A percentile compares a stretch with the other conserved stretches of the same genome.
Conservation (phyloP, 768 basidiomycete species). For the Hypholoma fasciculare region DNA sequence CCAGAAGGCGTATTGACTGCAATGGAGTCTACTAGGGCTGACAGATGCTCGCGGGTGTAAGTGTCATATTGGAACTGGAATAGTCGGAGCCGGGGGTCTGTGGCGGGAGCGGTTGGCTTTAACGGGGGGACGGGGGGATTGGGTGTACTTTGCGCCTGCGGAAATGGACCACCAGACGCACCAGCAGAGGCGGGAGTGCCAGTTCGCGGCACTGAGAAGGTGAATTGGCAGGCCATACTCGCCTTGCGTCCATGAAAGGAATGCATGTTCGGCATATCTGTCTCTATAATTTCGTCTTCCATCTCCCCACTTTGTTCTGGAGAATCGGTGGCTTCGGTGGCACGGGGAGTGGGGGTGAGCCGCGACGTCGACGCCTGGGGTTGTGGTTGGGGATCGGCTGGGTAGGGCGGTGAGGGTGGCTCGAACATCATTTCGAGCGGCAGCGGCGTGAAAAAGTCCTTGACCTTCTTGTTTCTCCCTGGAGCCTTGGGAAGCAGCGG, state of each 20-base stretch:
- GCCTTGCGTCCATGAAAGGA: conserved; percentile 46
- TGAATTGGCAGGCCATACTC: conserved; percentile 63
- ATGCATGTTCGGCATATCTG: conserved; percentile 49
- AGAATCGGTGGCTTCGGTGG: not conserved
- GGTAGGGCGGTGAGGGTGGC: conserved; percentile 78
- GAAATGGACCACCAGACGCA: conserved; percentile 27
- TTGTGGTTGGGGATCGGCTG: conserved; percentile 9
- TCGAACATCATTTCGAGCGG: conserved; percentile 92
- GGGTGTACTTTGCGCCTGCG: conserved; percentile 68
- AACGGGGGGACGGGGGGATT: conserved; percentile 28
- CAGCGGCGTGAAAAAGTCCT: conserved; percentile 87
- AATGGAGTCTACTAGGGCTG: conserved; percentile 92
- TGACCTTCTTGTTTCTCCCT: conserved; percentile 61
- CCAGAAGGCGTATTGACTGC: conserved; percentile 76
- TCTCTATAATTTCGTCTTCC: conserved; percentile 48
- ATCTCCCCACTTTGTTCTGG: conserved; percentile 2
- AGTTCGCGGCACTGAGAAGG: conserved; percentile 64
- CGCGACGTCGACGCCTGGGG: conserved; percentile 12
- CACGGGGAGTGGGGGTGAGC: conserved; percentile 12
- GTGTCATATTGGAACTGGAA: conserved; percentile 98
- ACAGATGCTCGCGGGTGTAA: conserved; percentile 91
- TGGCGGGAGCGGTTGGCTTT: conserved; percentile 35
- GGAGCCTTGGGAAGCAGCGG: conserved; percentile 69
- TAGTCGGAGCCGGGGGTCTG: conserved; percentile 77
- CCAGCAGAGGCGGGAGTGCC: conserved; percentile 27